These are phyloP conservation scores for Craterostigma plantagineum DNA, from an alignment of 257 asterid genomes.

Conservation along the genomic window DNA sequence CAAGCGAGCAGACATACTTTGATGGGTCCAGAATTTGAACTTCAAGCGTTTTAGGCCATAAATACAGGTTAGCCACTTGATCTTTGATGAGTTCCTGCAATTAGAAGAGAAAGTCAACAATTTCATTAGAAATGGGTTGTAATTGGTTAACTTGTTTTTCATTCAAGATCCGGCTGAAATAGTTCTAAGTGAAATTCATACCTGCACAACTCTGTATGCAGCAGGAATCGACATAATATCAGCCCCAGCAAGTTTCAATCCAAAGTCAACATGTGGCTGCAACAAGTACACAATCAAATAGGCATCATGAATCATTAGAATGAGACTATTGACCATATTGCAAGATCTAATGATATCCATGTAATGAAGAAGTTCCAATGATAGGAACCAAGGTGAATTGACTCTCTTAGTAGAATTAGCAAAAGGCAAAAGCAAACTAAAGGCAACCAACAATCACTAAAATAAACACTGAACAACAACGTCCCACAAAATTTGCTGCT, in stretches of 20 bases:
- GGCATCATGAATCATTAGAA: too few relatives aligned
- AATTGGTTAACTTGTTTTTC: too few relatives aligned
- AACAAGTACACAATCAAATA: too few relatives aligned
- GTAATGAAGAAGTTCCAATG: too few relatives aligned
- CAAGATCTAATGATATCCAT: too few relatives aligned
- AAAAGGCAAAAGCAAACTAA: constrained; percentile 3
- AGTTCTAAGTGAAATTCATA: constrained; percentile 6
- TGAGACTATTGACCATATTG: too few relatives aligned
- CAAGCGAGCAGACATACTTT: constrained; percentile 30
- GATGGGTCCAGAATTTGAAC: constrained; percentile 78
- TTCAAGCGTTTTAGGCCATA: constrained; percentile 95
- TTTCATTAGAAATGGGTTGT: too few relatives aligned
- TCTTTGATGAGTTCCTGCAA: constrained; percentile 66
- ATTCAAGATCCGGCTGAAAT: too few relatives aligned
- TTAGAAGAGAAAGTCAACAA: too few relatives aligned
- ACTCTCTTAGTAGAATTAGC: too few relatives aligned
- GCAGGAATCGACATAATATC: constrained; percentile 97
- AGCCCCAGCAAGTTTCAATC: constrained; percentile 79
- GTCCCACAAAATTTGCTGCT: too few relatives aligned
- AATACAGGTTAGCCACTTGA: constrained; percentile 87
- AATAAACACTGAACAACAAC: constrained; percentile 5
- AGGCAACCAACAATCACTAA: constrained; percentile 10
- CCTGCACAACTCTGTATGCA: constrained; percentile 76
- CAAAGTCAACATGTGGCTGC: constrained; percentile 96
- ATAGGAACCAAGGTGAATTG: too few relatives aligned